Evolutionary conservation across 805 yeast species (phyloP), one percentile per base, ranked within the genome.

Genomic region (Barnettozyma californica): DNA sequence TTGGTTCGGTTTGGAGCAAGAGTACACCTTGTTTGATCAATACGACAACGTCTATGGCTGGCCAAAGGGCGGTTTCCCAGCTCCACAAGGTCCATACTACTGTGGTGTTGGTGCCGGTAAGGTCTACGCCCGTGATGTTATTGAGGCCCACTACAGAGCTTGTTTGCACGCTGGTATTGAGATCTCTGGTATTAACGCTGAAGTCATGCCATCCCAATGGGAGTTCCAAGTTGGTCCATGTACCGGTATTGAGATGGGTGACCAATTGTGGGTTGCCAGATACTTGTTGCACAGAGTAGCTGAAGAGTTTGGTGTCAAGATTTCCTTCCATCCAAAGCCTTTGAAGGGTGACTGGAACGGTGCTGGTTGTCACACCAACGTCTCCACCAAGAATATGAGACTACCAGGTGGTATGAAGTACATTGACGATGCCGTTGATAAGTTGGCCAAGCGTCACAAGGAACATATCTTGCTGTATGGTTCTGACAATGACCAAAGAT

Each of bases 131-230:
- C 83, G 99, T 77, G 99, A 94, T 69, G 90, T 92, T 49, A 90
- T 94, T 62, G 99, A 92, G 79, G 98, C 99, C 51, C 99, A 92
- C 78, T 94, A 94, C 86, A 84, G 94, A 71, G 99, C 99, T 54
- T 91, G 97, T 77, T 77, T 92, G 56, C 85, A 87, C 68, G 84
- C 98, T 56, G 98, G 98, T 66, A 70, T 92, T 62, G 75, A 78
- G 67, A 84, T 92, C 59, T 85, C 96, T 46, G 99, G 99, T 77
- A 91, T 94, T 70, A 92, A 94, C 71, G 99, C 98, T 62, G 99
- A 92, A 79, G 99, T 92, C 57, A 94, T 92, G 98, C 99, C 99
- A 52, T 90, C 97, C 53, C 99, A 92, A 80, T 92, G 99, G 99
- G 99, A 92, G 78, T 92, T 87, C 87, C 99, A 92, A 80, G 98